These are phyloP conservation scores for Ceratocystis papillata DNA, from an alignment of 2,329 filamentous ascomycete species.

Conservation along the genomic window DNA sequence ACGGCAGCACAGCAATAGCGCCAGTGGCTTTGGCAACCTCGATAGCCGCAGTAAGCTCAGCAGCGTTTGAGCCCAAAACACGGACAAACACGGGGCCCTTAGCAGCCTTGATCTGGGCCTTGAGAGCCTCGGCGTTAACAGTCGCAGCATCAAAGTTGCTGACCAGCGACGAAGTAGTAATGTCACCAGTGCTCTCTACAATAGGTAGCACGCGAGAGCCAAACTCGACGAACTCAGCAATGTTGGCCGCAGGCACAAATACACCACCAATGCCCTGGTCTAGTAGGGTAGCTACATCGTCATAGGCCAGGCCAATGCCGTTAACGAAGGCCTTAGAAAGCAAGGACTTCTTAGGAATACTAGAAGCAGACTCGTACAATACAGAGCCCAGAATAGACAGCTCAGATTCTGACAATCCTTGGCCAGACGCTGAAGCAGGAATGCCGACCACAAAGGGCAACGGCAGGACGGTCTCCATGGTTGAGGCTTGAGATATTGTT, in stretches of 20 bases:
- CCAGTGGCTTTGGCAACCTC: slow-evolving; percentile 41
- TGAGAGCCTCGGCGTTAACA: slow-evolving; percentile 36
- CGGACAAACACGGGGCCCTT: slow-evolving; percentile 43
- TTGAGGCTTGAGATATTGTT: slow-evolving; percentile 23
- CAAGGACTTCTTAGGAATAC: slow-evolving; percentile 39
- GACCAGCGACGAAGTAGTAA: slow-evolving; percentile 43
- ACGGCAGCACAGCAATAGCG: slow-evolving; percentile 64
- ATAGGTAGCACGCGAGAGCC: slow-evolving; percentile 46
- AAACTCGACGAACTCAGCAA: slow-evolving; percentile 48
- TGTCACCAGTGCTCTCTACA: slow-evolving; percentile 38
- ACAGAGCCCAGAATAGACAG: slow-evolving; percentile 49
- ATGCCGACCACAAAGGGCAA: slow-evolving; percentile 53
- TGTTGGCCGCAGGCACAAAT: slow-evolving; percentile 63
- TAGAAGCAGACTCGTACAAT: slow-evolving; percentile 36
- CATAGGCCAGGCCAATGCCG: slow-evolving; percentile 55
- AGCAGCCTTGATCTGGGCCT: slow-evolving; percentile 37
- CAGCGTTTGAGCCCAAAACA: slow-evolving; percentile 37
- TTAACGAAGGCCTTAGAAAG: slow-evolving; percentile 62
- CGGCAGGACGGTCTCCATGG: slow-evolving; percentile 54
- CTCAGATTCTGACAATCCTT: slow-evolving; percentile 47
- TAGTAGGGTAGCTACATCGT: slow-evolving; percentile 65
- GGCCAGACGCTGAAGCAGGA: slow-evolving; percentile 39
- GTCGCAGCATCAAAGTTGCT: slow-evolving; percentile 41
- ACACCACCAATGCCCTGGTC: slow-evolving; percentile 77
- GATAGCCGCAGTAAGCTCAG: slow-evolving; percentile 31